phyloP scores from a whole-genome alignment of 2,329 filamentous ascomycete genomes.

The Dryadomyces quercivorus region DNA sequence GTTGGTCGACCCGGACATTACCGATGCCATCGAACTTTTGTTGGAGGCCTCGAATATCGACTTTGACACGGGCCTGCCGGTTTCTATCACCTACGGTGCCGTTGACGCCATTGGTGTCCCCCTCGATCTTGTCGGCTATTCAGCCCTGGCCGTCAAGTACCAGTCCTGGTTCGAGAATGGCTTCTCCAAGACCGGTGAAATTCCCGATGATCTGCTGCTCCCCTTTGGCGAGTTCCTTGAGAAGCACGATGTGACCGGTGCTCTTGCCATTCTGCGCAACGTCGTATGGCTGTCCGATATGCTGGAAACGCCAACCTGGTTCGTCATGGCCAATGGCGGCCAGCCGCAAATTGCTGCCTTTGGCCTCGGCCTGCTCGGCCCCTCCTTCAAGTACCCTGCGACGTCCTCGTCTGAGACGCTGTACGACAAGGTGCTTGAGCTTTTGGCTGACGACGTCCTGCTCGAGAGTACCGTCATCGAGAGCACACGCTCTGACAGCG shows the following conservation, averaged over 20 bases:
- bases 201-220: background rate
- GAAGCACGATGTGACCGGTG: background rate
- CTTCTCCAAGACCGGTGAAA: background rate
- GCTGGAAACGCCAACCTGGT: background rate
- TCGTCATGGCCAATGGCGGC: background rate
- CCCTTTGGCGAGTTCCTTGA: background rate
- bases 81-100: background rate
- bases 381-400: background rate
- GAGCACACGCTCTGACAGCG: background rate
- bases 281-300: background rate
- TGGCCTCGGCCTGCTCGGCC: background rate
- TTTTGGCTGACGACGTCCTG: background rate
- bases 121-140: background rate
- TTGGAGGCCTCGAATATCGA: background rate
- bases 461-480: background rate
- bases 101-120: background rate
- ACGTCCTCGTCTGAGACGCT: background rate
- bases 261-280: background rate
- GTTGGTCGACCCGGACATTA: background rate
- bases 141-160: background rate
- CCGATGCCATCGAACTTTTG: background rate
- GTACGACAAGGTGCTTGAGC: background rate
- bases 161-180: background rate
- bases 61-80: background rate
- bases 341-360: background rate